Percentiles rank a stretch among this genome's conserved stretches.
These are phyloP conservation scores for Truncatella angustata DNA, from an alignment of 2,329 filamentous ascomycete species.

Conservation along the genomic window DNA sequence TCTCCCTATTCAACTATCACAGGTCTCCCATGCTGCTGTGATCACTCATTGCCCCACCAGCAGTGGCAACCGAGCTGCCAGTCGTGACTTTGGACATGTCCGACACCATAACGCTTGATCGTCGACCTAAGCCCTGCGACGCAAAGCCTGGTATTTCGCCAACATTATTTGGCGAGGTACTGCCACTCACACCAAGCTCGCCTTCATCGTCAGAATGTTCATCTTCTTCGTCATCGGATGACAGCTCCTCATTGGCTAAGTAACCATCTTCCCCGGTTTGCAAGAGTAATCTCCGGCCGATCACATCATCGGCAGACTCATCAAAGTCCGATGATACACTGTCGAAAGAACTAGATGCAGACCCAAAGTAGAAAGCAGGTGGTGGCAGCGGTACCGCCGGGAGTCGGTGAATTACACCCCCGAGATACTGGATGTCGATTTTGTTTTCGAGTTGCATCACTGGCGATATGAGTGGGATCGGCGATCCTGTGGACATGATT, in stretches of 20 bases:
- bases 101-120: constrained; percentile 71
- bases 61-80: constrained; percentile 76
- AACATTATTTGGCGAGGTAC: constrained; percentile 66
- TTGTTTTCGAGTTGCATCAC: constrained; percentile 5
- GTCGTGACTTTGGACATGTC: constrained; percentile 83
- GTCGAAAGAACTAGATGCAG: constrained; percentile 37
- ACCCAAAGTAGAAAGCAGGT: constrained; percentile 50
- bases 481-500: constrained; percentile 39
- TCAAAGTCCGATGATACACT: constrained; percentile 17
- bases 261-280: constrained; percentile 72
- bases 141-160: constrained; percentile 56
- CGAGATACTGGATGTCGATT: constrained; percentile 46
- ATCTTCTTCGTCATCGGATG: constrained; percentile 85
- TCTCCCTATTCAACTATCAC: neutral
- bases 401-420: constrained; percentile 39
- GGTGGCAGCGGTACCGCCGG: constrained; percentile 50
- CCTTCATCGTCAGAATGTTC: constrained; percentile 74
- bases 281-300: too few relatives aligned
- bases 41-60: constrained; percentile 67
- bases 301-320: constrained; percentile 16
- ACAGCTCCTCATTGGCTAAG: constrained; percentile 74
- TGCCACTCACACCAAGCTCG: constrained; percentile 62
- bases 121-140: constrained; percentile 53
- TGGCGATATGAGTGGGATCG: constrained; percentile 17
- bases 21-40: constrained; percentile 55